These are phyloP conservation scores for Fusarium aywerte DNA, from an alignment of 2,329 filamentous ascomycete genomes.

Conservation along the genomic window DNA sequence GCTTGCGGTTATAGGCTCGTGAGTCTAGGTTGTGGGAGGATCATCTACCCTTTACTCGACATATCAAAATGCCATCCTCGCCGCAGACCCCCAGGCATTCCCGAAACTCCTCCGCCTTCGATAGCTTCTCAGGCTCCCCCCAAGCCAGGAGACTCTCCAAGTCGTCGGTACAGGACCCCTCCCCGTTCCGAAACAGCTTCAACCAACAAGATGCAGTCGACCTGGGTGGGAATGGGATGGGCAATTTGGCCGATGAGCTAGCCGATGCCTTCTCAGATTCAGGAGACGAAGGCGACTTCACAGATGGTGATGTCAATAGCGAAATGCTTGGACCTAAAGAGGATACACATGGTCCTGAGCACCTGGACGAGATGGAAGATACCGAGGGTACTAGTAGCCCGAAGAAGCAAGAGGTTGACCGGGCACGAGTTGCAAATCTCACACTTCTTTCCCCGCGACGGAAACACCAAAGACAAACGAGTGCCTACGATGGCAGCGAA, in stretches of 20 bases:
- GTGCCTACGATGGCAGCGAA: slow-evolving; percentile 77
- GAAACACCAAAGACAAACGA: slow-evolving; percentile 63
- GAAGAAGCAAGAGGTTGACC: slow-evolving; percentile 38
- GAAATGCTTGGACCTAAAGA: slow-evolving; percentile 20
- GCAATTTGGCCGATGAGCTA: slow-evolving; percentile 83
- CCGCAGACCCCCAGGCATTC: slow-evolving; percentile 70
- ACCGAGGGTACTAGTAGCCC: slow-evolving; percentile 18
- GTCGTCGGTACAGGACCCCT: slow-evolving; percentile 62
- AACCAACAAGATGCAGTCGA: slow-evolving; percentile 61
- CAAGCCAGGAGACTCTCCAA: slow-evolving; percentile 61
- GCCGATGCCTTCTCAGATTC: slow-evolving; percentile 77
- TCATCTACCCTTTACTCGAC: slow-evolving; percentile 13
- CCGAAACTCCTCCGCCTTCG: slow-evolving; percentile 66
- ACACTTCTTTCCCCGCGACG: slow-evolving; percentile 57
- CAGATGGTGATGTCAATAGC: slow-evolving; percentile 54
- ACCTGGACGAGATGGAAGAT: slow-evolving; percentile 28
- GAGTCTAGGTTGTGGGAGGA: slow-evolving; percentile 28
- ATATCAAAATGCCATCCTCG: slow-evolving; percentile 52
- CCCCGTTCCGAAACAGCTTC: slow-evolving; percentile 60
- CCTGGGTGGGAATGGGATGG: slow-evolving; percentile 68
- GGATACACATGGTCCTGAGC: slow-evolving; percentile 11
- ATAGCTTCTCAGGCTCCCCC: slow-evolving; percentile 60
- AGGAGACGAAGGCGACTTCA: slow-evolving; percentile 67
- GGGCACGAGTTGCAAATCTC: slow-evolving; percentile 54
- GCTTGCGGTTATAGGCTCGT: slow-evolving; percentile 26